phyloP scores from a whole-genome alignment of 179 eudicot species.

The Carnegiea gigantea region DNA sequence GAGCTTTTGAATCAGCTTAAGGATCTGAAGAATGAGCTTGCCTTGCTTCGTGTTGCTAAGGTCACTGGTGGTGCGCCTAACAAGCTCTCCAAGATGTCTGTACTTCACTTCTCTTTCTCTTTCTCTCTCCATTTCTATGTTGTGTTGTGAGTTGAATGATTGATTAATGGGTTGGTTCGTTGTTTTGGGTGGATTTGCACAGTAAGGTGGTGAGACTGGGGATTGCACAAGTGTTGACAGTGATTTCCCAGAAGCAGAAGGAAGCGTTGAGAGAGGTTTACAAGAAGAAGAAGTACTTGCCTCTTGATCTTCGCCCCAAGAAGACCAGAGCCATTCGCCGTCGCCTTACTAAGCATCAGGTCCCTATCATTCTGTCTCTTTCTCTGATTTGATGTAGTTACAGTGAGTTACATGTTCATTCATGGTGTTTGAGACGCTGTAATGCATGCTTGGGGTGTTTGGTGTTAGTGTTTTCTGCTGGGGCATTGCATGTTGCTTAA shows the following conservation, averaged over 20 bases:
- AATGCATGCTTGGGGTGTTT: not conserved
- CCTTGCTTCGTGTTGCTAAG: slow-evolving; percentile 84
- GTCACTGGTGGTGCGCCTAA: slow-evolving; percentile 95
- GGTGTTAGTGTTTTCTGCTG: not conserved
- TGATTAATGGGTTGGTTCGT: not conserved
- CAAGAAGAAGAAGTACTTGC: slow-evolving; percentile 75
- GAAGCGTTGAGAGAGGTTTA: slow-evolving; percentile 61
- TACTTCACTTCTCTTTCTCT: slow-evolving; percentile 20
- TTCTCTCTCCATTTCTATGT: not conserved
- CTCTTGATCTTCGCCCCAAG: slow-evolving; percentile 87
- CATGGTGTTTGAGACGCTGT: not conserved
- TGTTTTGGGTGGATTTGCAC: slow-evolving; percentile 20
- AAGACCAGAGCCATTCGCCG: slow-evolving; percentile 82
- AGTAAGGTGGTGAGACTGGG: slow-evolving; percentile 79
- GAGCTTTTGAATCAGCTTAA: slow-evolving; percentile 58
- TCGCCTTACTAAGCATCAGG: slow-evolving; percentile 85
- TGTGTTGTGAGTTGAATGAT: not conserved
- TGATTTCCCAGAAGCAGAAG: slow-evolving; percentile 73
- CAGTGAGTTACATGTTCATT: not conserved
- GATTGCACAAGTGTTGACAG: slow-evolving; percentile 78
- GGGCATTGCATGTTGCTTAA: not conserved
- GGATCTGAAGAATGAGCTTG: slow-evolving; percentile 76
- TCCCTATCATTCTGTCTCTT: not conserved
- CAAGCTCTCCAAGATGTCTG: slow-evolving; percentile 77
- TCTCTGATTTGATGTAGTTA: not conserved